These are phyloP conservation scores for Blastobotrys ciferrii DNA, from an alignment of 1,139 yeast genomes.

Conservation along the genomic window DNA sequence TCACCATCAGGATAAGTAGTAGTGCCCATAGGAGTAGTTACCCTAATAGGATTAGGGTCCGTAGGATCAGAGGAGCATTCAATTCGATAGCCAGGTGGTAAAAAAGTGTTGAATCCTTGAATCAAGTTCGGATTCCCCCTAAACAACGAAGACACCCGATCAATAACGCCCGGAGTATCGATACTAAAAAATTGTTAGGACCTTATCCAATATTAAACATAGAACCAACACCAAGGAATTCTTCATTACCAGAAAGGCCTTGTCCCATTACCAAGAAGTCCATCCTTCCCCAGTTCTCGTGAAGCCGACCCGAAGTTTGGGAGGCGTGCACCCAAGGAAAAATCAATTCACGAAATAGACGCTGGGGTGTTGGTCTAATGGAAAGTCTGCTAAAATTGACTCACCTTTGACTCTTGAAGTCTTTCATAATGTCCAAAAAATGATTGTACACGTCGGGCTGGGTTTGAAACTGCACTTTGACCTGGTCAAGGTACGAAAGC, in stretches of 20 bases:
- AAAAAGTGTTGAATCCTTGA: constrained; percentile 94
- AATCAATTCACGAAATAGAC: too few relatives aligned
- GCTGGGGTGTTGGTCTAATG: too few relatives aligned
- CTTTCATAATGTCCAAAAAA: constrained; percentile 96
- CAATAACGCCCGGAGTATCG: constrained; percentile 98
- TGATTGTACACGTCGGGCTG: constrained; percentile 96
- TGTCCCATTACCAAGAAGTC: too few relatives aligned
- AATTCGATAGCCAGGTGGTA: constrained; percentile 95
- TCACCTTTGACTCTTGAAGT: constrained; percentile 85
- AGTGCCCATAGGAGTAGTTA: constrained; percentile 93
- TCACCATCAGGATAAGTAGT: constrained; percentile 57
- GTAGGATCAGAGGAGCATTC: constrained; percentile 88
- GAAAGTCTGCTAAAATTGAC: constrained; percentile 49
- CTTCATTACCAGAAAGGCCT: too few relatives aligned
- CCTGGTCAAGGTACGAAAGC: constrained; percentile 89
- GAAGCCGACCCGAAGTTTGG: too few relatives aligned
- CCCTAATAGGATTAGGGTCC: constrained; percentile 90
- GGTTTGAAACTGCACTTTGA: constrained; percentile 83
- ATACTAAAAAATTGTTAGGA: too few relatives aligned
- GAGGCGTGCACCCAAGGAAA: too few relatives aligned
- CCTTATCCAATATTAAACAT: not conserved
- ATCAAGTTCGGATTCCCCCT: constrained; percentile 90
- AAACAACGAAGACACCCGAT: constrained; percentile 84
- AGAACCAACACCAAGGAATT: too few relatives aligned
- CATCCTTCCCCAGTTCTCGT: too few relatives aligned